Evolutionary conservation across 108 stramenopile species (phyloP), one percentile per base, ranked within the genome.

Genomic region (Skeletonema marinoi): DNA sequence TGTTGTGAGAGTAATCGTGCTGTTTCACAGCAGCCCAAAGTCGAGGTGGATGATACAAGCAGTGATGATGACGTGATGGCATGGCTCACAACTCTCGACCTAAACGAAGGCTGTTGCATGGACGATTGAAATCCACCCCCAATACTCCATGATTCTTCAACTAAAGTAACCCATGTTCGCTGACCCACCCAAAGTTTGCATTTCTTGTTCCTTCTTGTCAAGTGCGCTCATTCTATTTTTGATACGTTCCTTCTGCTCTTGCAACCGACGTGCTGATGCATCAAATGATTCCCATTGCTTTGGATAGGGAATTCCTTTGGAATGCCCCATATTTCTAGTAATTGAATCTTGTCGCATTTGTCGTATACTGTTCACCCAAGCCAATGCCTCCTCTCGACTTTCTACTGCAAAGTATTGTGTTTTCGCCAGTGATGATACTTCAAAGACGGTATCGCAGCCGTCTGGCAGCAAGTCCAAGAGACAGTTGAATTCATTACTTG

Each of bases 251-350:
- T 94, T 92, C 17, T 77, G 78, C 46, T 91, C 81, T 19, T 78
- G 76, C 38, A 90, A 64, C 48, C 68, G 68, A 33, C 56, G 79
- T 29, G 88, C 93, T n/a, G 88, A 71, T 36, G 74, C 66, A 80
- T 94, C 91, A 74, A 89, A 87, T 33, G 90, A 70, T 33, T 67
- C 70, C 90, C 90, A 92, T 9, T 80, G 41, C 21, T 58, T 56
- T 25, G 93, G 93, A 77, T 91, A 94, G 1, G 93, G 91, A 7
- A 85, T 60, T 33, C 66, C 60, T 36, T 56, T 36, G 21, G 90
- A 88, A 78, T 95, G 94, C 6, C 94, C 94, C 94, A 95, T 90
- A 17, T 70, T 71, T 42, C 90, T 62, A 12, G 84, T 90, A 32
- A 90, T 90, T 14, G 68, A 64, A 71, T 88, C 92, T 68, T 92